Evolutionary conservation across 1,284 basidiomycete species (phyloP).

Genomic region (Stygiomarasmius scandens): DNA sequence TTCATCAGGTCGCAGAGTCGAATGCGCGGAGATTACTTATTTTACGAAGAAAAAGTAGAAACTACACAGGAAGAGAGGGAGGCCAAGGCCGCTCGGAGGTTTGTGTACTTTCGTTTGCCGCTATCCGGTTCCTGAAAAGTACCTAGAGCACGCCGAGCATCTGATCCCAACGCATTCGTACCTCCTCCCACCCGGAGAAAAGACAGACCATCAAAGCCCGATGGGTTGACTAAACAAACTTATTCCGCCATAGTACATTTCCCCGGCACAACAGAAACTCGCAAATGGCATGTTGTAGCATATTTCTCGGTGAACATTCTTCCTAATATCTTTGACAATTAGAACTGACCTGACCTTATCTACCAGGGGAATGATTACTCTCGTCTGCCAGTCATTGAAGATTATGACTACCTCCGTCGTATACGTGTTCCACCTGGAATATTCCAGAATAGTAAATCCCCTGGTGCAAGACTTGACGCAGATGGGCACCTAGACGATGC

Average conservation of each 20-base stretch:
- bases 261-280: conserved; percentile 53
- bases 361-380: conserved; percentile 65
- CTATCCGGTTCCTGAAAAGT: conserved; percentile 9
- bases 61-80: conserved; percentile 75
- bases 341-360: background rate
- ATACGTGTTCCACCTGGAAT: conserved; percentile 65
- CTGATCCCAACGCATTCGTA: conserved; percentile 58
- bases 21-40: conserved; percentile 79
- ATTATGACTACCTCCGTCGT: conserved; percentile 67
- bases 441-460: conserved; percentile 66
- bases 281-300: conserved; percentile 80
- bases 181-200: conserved; percentile 65
- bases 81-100: conserved; percentile 74
- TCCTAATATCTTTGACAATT: no score
- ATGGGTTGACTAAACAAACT: conserved; percentile 78
- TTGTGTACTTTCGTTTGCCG: conserved; percentile 13
- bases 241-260: conserved; percentile 73
- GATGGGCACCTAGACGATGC: conserved; percentile 3
- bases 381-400: conserved; percentile 66
- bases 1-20: conserved; percentile 72
- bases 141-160: conserved; percentile 59
- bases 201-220: conserved; percentile 71
- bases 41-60: conserved; percentile 79
- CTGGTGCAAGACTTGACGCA: conserved; percentile 34
- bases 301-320: conserved; percentile 67